Base-by-base conservation (phyloP, 2,329 filamentous ascomycete genomes). In the Orbilia blumenaviensis region DNA sequence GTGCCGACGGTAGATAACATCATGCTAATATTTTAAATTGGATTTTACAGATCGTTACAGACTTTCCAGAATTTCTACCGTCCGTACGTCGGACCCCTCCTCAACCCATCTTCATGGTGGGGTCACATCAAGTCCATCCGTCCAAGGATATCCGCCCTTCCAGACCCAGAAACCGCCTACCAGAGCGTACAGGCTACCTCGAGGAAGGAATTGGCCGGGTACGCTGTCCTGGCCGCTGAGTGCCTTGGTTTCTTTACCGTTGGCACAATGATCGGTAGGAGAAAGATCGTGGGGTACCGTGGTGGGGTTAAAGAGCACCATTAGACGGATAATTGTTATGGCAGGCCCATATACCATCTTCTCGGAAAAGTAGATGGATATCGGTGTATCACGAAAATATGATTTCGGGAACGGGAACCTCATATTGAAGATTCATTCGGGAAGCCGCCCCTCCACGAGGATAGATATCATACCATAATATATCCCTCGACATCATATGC, bases 211-310 rank as follows among this genome's bases (percentile, higher is more conserved):
- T 83, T 94, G 80, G 87, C 88, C 66, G 85, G 91, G 64, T 91
- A 88, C 76, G 92, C 91, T 80, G 91, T 99, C 75, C 86, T 97
- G 78, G 85, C 87, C 54, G 94, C 94, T 68, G 94, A 99, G 86
- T 88, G 93, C 60, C 85, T 99, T 80, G 95, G 95, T 77, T 99
- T 99, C 89, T 99, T 98, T 88, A 96, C 94, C 77, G 89, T 98
- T 66, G 95, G 95, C 79, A 94, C 98, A 88, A 98, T 99, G 84
- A 90, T 99, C 81, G 95, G 95, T 81, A 89, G 94, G 82, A 89
- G 95, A 86, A 98, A 99, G 91, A 84, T 99, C 80, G 87, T 99
- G 81, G 95, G 95, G 79, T 99, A 99, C 88, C 88, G 88, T 84
- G 91, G 92, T 82, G 89, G 92, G 83, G 82, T 83, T 78, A 84